These are phyloP conservation scores for Irpex lacteus DNA, from an alignment of 1,284 basidiomycete species.

Conservation along the genomic window DNA sequence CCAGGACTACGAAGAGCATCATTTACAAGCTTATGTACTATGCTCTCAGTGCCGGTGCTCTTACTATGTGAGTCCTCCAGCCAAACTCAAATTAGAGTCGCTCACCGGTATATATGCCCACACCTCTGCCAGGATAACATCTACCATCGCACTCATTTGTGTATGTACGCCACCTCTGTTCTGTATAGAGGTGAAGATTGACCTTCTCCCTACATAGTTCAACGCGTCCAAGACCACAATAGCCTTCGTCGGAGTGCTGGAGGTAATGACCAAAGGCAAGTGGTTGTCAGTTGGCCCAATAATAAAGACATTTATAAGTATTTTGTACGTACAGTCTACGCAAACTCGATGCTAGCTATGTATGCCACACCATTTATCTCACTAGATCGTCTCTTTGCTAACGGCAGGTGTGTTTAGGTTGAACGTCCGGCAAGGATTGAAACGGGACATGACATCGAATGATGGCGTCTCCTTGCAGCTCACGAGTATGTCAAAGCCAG, in stretches of 20 bases:
- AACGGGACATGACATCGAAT: neutral
- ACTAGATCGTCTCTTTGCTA: neutral
- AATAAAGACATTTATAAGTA: neutral
- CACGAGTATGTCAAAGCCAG: neutral
- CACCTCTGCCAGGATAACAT: neutral
- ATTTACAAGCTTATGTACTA: neutral
- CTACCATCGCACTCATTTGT: neutral
- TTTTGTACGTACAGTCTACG: neutral
- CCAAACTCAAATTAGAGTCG: neutral
- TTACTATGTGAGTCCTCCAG: neutral
- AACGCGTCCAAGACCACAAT: neutral
- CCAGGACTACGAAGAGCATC: neutral
- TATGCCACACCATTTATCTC: neutral
- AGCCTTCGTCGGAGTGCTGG: neutral
- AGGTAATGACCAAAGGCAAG: neutral
- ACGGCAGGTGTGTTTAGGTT: neutral
- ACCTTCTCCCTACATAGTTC: neutral
- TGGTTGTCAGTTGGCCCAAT: neutral
- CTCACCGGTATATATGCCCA: neutral
- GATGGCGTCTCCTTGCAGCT: neutral
- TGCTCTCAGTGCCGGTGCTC: neutral
- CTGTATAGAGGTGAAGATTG: too few relatives aligned
- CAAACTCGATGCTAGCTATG: neutral
- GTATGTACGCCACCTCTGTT: neutral
- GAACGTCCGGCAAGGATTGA: neutral